Evolutionary conservation across 1,284 basidiomycete genomes (phyloP).

Genomic region (Naganishia albida): DNA sequence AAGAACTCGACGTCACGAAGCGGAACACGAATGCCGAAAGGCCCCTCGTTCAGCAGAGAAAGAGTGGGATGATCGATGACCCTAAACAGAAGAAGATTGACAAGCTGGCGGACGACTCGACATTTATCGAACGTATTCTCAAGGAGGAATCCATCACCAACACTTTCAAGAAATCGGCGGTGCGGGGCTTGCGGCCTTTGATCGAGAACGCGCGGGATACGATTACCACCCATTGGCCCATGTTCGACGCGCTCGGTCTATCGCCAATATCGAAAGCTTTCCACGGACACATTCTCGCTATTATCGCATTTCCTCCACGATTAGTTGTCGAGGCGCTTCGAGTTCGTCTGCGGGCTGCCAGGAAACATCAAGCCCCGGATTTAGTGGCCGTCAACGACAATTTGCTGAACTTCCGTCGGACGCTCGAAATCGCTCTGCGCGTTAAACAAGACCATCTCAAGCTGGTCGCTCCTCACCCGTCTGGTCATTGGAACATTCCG

Average conservation of each 20-base stretch:
- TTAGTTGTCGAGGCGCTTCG: conserved; percentile 89
- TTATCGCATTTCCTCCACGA: conserved; percentile 92
- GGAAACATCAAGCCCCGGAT: conserved; percentile 80
- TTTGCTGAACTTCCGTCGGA: conserved; percentile 88
- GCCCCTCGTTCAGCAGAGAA: conserved; percentile 42
- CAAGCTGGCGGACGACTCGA: conserved; percentile 62
- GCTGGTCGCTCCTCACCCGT: conserved; percentile 80
- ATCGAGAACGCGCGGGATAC: conserved; percentile 84
- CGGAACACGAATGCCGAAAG: conserved; percentile 66
- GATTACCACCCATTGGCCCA: conserved; percentile 68
- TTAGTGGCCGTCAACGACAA: conserved; percentile 93
- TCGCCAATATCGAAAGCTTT: conserved; percentile 88
- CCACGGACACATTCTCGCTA: conserved; percentile 84
- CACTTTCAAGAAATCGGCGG: conserved; percentile 90
- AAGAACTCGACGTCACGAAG: conserved; percentile 81
- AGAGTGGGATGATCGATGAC: conserved; percentile 54
- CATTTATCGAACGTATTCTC: conserved; percentile 89
- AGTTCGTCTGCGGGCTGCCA: conserved; percentile 85
- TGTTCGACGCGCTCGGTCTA: conserved; percentile 43
- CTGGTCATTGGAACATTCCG: conserved; percentile 84
- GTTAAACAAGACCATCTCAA: conserved; percentile 92
- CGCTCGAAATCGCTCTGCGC: conserved; percentile 88
- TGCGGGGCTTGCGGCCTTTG: conserved; percentile 81
- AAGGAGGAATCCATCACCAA: conserved; percentile 94
- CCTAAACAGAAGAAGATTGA: conserved; percentile 32